These are phyloP conservation scores for Venturia asperata DNA, from an alignment of 2,329 filamentous ascomycete genomes.

Conservation along the genomic window DNA sequence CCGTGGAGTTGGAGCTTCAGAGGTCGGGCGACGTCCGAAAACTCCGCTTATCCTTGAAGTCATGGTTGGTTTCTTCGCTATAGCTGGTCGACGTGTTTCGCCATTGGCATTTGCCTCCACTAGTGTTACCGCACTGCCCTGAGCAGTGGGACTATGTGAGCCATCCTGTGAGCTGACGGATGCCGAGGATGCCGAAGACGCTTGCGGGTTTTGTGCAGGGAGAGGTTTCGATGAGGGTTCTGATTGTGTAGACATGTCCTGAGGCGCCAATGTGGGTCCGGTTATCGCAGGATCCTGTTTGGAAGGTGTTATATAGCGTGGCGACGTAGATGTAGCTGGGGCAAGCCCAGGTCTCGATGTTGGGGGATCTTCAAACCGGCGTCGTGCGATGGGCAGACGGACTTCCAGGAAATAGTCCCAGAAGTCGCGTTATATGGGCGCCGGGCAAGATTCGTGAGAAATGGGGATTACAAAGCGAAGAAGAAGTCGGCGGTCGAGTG, in stretches of 20 bases:
- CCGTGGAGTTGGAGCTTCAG: slow-evolving; percentile 24
- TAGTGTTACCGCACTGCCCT: slow-evolving; percentile 18
- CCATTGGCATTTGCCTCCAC: slow-evolving; percentile 25
- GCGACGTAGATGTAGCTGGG: neutral
- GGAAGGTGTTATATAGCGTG: neutral
- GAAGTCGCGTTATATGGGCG: slow-evolving; percentile 1
- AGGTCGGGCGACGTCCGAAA: slow-evolving; percentile 24
- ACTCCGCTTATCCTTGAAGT: slow-evolving; percentile 38
- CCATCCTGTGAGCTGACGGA: slow-evolving; percentile 34
- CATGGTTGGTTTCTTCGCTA: slow-evolving; percentile 35
- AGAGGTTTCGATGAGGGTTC: slow-evolving; percentile 7
- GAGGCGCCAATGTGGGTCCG: neutral
- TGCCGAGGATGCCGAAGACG: slow-evolving; percentile 32
- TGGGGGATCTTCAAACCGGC: slow-evolving; percentile 3
- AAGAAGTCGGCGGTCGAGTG: neutral
- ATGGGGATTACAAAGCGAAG: slow-evolving; percentile 1
- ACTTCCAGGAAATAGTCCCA: slow-evolving; percentile 1
- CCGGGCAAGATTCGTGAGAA: neutral
- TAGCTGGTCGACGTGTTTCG: slow-evolving; percentile 24
- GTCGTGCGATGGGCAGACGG: neutral
- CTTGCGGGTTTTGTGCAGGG: slow-evolving; percentile 29
- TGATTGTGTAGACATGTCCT: slow-evolving; percentile 18
- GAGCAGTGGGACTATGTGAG: slow-evolving; percentile 22
- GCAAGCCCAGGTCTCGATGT: neutral
- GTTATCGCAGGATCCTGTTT: slow-evolving; percentile 1